Conservation (phyloP, 2,329 filamentous ascomycete genomes). For the Rhytidhysteron rufulum region DNA sequence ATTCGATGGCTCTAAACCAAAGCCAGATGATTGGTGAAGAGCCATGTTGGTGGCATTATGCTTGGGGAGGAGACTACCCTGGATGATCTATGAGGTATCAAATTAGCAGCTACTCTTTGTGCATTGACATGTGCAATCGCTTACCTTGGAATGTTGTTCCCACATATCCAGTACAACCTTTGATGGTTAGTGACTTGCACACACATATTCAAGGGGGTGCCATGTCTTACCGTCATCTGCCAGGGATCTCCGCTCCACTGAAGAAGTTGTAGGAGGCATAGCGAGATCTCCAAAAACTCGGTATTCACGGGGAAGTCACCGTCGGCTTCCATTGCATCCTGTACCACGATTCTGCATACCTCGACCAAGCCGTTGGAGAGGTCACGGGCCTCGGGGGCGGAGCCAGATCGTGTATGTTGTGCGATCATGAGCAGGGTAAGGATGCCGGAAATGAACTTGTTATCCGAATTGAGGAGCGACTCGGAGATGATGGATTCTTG, state of each 20-base stretch:
- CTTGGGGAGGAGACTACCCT: slow-evolving; percentile 39
- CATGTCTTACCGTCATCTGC: no score
- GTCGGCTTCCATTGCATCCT: neutral
- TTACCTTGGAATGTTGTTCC: no score
- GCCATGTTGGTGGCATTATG: slow-evolving; percentile 36
- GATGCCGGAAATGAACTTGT: slow-evolving; percentile 1
- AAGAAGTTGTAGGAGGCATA: slow-evolving; percentile 1
- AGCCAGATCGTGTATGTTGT: neutral
- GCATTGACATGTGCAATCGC: no score
- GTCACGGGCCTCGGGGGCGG: neutral
- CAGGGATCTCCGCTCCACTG: slow-evolving; percentile 3
- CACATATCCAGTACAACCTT: no score
- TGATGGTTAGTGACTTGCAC: no score
- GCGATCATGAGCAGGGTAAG: slow-evolving; percentile 5
- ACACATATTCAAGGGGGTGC: no score
- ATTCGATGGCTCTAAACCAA: slow-evolving; percentile 49
- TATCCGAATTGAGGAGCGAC: neutral
- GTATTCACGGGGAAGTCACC: no score
- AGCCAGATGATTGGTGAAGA: slow-evolving; percentile 46
- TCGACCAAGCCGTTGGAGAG: slow-evolving; percentile 5
- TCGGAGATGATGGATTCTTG: no score
- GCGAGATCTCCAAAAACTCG: neutral
- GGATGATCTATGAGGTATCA: slow-evolving; percentile 48
- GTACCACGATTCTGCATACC: neutral
- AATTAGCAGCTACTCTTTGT: no score